These are phyloP conservation scores for Paxillus rubicundulus DNA, from an alignment of 768 basidiomycete genomes.

Conservation along the genomic window DNA sequence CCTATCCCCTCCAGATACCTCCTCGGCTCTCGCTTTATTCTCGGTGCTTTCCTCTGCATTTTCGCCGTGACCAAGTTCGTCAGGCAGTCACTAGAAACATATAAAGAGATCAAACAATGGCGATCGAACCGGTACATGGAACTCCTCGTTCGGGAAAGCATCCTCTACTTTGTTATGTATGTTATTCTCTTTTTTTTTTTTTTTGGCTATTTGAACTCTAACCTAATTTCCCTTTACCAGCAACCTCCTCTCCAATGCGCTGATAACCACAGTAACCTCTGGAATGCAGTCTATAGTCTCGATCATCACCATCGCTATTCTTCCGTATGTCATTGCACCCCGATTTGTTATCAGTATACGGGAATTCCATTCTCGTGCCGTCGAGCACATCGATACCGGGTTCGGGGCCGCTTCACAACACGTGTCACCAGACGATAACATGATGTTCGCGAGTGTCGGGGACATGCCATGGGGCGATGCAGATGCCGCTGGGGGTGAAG, in stretches of 20 bases:
- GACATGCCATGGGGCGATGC: not conserved
- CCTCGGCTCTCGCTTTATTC: not conserved
- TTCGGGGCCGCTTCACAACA: not conserved
- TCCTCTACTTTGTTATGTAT: constrained; percentile 13
- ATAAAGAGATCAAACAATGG: constrained; percentile 9
- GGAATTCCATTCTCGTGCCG: not conserved
- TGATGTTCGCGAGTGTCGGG: not conserved
- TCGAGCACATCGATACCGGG: not conserved
- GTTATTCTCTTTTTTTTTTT: not conserved
- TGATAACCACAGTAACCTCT: not conserved
- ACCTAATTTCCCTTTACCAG: not conserved
- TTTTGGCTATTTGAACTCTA: not conserved
- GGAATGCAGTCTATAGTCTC: not conserved
- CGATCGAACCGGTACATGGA: constrained; percentile 2
- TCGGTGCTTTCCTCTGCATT: constrained; percentile 4
- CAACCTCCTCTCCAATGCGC: not conserved
- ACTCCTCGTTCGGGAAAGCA: constrained; percentile 9
- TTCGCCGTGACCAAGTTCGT: not conserved
- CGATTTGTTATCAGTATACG: not conserved
- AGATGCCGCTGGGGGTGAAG: not conserved
- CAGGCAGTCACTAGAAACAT: not conserved
- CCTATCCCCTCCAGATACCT: not conserved
- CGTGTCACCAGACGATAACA: too few relatives aligned
- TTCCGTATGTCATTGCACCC: not conserved
- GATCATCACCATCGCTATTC: not conserved